Evolutionary conservation across 2,329 filamentous ascomycete species (phyloP).

Genomic region (Endoconidiophora laricicola): DNA sequence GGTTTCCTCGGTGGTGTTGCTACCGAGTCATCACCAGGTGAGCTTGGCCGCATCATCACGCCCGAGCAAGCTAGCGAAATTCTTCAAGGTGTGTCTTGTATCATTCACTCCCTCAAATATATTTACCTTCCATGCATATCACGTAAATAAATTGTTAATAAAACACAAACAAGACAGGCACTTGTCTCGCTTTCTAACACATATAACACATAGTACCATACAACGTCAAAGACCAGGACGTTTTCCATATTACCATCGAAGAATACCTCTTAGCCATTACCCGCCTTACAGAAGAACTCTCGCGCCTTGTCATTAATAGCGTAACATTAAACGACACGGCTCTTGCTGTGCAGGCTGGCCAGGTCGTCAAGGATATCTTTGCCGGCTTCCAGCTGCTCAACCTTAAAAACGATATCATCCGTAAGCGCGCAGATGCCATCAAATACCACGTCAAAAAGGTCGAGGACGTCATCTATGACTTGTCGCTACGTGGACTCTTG

Average conservation of each 20-base stretch:
- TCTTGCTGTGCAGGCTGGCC: constrained; percentile 71
- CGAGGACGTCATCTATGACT: constrained; percentile 93
- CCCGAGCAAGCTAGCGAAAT: constrained; percentile 74
- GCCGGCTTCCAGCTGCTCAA: constrained; percentile 95
- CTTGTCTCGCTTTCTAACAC: background rate
- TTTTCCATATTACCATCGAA: constrained; percentile 91
- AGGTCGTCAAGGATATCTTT: constrained; percentile 88
- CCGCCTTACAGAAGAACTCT: constrained; percentile 74
- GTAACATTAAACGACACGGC: constrained; percentile 82
- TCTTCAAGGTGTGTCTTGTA: constrained; percentile 41
- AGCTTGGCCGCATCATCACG: constrained; percentile 54
- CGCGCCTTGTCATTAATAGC: constrained; percentile 81
- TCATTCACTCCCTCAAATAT: constrained; percentile 1
- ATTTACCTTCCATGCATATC: background rate
- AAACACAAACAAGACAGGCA: too few species aligned
- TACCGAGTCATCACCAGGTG: constrained; percentile 33
- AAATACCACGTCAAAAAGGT: constrained; percentile 98
- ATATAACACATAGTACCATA: constrained; percentile 48
- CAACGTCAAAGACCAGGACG: constrained; percentile 76
- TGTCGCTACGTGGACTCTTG: constrained; percentile 47
- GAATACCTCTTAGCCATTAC: constrained; percentile 88
- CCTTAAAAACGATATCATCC: constrained; percentile 83
- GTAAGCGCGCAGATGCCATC: constrained; percentile 77
- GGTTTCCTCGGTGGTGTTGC: constrained; percentile 66
- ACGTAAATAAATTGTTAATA: too few species aligned